phyloP scores from a whole-genome alignment of 2,329 filamentous ascomycete genomes.

The Colletotrichum eremochloae region DNA sequence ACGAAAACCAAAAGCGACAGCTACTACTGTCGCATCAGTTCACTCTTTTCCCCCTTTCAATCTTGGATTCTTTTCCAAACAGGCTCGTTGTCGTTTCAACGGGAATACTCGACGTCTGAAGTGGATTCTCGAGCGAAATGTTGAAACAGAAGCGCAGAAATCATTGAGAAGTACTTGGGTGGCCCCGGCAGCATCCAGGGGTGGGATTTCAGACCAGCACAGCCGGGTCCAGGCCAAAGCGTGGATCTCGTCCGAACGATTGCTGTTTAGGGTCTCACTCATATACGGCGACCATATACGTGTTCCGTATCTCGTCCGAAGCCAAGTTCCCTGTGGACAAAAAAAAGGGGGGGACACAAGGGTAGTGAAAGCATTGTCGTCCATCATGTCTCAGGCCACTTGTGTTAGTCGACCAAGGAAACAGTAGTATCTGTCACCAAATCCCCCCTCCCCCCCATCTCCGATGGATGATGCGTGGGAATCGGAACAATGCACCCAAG shows the following conservation, averaged over 20 bases:
- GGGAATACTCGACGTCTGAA: background rate
- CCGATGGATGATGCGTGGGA: slow-evolving; percentile 20
- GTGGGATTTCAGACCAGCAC: slow-evolving; percentile 34
- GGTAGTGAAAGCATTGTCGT: slow-evolving; percentile 32
- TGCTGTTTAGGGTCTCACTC: slow-evolving; percentile 39
- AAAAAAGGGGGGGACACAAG: background rate
- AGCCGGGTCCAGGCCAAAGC: slow-evolving; percentile 33
- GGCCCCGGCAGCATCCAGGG: slow-evolving; percentile 21
- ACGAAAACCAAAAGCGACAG: slow-evolving; percentile 33
- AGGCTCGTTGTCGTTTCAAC: background rate
- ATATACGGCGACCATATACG: slow-evolving; percentile 29
- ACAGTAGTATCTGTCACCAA: slow-evolving; percentile 28
- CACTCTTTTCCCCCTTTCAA: background rate
- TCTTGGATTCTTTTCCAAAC: background rate
- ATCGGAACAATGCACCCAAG: slow-evolving; percentile 31
- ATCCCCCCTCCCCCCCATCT: background rate
- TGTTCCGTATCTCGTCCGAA: slow-evolving; percentile 40
- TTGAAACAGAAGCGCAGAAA: slow-evolving; percentile 28
- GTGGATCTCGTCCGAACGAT: slow-evolving; percentile 42
- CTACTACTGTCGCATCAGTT: slow-evolving; percentile 36
- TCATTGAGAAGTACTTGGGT: slow-evolving; percentile 13
- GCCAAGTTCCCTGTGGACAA: slow-evolving; percentile 21
- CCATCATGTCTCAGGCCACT: slow-evolving; percentile 40
- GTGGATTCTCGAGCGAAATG: background rate
- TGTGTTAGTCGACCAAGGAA: slow-evolving; percentile 27